A percentile compares a stretch with the other conserved stretches of the same genome.
Evolutionary conservation across 2,329 filamentous ascomycete species (phyloP).

Genomic region (Pseudocercospora cruenta): DNA sequence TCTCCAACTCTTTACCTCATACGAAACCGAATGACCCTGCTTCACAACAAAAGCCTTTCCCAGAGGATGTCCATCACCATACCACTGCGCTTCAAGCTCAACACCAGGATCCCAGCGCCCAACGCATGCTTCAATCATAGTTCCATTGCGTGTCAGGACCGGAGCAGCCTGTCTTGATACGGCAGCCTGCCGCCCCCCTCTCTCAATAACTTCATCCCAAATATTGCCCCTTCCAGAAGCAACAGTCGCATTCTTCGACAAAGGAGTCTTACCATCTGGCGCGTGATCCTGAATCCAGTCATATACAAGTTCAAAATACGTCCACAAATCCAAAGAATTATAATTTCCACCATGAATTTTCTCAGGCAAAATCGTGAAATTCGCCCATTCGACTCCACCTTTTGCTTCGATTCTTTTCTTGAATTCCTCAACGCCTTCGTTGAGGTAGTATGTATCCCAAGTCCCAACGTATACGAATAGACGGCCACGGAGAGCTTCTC

Average conservation of each 20-base stretch:
- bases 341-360: conserved; percentile 42
- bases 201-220: conserved; percentile 40
- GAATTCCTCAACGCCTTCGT: conserved; percentile 43
- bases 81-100: conserved; percentile 40
- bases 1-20: neutral
- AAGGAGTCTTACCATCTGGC: conserved; percentile 37
- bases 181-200: conserved; percentile 41
- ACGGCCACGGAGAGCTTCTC: conserved; percentile 37
- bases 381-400: conserved; percentile 43
- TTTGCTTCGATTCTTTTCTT: conserved; percentile 39
- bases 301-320: conserved; percentile 41
- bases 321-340: conserved; percentile 37
- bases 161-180: conserved; percentile 39
- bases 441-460: conserved; percentile 43
- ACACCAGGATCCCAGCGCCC: conserved; percentile 46
- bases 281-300: conserved; percentile 40
- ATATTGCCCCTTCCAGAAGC: conserved; percentile 37
- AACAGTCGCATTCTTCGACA: conserved; percentile 29
- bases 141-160: conserved; percentile 9
- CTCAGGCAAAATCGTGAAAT: conserved; percentile 40
- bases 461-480: conserved; percentile 44
- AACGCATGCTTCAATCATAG: conserved; percentile 24
- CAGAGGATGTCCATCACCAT: conserved; percentile 33
- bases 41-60: conserved; percentile 33
- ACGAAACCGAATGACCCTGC: conserved; percentile 30